Evolutionary conservation across 768 basidiomycete species (phyloP).

Genomic region (Amanita polypyramis): DNA sequence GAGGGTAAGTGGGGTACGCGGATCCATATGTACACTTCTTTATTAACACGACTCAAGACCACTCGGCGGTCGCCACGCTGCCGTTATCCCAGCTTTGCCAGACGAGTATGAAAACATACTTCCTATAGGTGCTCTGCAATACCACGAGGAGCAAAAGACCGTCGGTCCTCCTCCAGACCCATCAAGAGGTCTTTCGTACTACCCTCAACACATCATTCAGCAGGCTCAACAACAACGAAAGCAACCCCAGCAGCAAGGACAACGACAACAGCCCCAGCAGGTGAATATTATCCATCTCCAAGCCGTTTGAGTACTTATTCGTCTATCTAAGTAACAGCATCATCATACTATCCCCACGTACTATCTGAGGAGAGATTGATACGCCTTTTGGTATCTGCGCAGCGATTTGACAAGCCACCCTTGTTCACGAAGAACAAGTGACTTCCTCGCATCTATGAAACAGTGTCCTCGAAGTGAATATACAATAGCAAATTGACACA

Average conservation of each 20-base stretch:
- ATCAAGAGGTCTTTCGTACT: constrained; percentile 31
- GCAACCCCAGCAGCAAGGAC: constrained; percentile 9
- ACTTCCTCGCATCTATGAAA: neutral
- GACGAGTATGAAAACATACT: constrained; percentile 54
- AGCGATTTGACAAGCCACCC: neutral
- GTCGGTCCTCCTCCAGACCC: constrained; percentile 19
- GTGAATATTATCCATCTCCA: constrained; percentile 12
- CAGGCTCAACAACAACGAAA: constrained; percentile 25
- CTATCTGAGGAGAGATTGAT: neutral
- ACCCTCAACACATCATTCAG: constrained; percentile 39
- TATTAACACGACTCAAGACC: constrained; percentile 29
- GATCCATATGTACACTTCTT: constrained; percentile 5
- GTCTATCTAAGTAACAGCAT: neutral
- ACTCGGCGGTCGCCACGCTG: constrained; percentile 72
- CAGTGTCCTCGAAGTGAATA: too few species aligned
- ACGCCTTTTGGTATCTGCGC: neutral
- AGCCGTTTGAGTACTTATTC: constrained; percentile 5
- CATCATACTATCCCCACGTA: neutral
- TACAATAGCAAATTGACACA: too few species aligned
- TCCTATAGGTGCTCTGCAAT: constrained; percentile 38
- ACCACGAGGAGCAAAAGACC: constrained; percentile 24
- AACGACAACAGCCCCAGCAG: constrained; percentile 17
- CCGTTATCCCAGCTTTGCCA: constrained; percentile 71
- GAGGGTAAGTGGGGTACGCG: constrained; percentile 59
- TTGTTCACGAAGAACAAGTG: neutral